Evolutionary conservation across 2,329 filamentous ascomycete genomes (phyloP).

Genomic region (Leptographium flavum): DNA sequence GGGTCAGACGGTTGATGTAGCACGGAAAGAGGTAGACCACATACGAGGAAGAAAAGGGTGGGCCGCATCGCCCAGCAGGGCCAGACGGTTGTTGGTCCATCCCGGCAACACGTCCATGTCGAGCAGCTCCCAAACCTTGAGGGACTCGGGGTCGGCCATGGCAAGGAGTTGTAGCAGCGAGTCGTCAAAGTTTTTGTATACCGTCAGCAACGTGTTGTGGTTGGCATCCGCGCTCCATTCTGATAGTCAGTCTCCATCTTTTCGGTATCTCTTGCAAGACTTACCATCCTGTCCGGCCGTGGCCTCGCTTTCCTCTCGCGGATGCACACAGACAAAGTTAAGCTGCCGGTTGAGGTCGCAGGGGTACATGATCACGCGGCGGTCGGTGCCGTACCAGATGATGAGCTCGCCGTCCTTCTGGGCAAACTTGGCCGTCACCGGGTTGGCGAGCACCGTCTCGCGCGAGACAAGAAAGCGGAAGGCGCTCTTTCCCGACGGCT

Average conservation of each 20-base stretch:
- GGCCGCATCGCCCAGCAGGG: slow-evolving; percentile 50
- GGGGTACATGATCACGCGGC: slow-evolving; percentile 32
- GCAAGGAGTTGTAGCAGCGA: slow-evolving; percentile 25
- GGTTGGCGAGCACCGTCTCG: slow-evolving; percentile 17
- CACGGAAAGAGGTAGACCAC: too few species aligned
- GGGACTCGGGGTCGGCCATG: slow-evolving; percentile 26
- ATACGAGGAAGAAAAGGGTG: slow-evolving; percentile 51
- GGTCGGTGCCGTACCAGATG: slow-evolving; percentile 27
- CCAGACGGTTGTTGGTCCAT: slow-evolving; percentile 40
- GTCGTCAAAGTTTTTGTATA: slow-evolving; percentile 28
- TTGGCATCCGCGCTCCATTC: slow-evolving; percentile 25
- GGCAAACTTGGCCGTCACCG: slow-evolving; percentile 19
- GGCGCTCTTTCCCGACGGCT: slow-evolving; percentile 35
- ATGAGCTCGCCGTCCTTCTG: slow-evolving; percentile 16
- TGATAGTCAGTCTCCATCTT: slow-evolving; percentile 15
- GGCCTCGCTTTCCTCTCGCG: slow-evolving; percentile 24
- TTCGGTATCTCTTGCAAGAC: too few species aligned
- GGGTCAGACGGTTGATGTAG: too few species aligned
- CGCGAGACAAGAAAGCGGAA: slow-evolving; percentile 40
- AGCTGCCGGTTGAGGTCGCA: slow-evolving; percentile 27
- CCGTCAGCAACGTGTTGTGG: slow-evolving; percentile 22
- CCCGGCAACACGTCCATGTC: slow-evolving; percentile 42
- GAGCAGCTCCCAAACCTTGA: slow-evolving; percentile 44
- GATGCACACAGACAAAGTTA: slow-evolving; percentile 39
- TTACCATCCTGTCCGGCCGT: too few species aligned